phyloP scores from a whole-genome alignment of 2,329 filamentous ascomycete genomes.

The Venturiaceae sp. region DNA sequence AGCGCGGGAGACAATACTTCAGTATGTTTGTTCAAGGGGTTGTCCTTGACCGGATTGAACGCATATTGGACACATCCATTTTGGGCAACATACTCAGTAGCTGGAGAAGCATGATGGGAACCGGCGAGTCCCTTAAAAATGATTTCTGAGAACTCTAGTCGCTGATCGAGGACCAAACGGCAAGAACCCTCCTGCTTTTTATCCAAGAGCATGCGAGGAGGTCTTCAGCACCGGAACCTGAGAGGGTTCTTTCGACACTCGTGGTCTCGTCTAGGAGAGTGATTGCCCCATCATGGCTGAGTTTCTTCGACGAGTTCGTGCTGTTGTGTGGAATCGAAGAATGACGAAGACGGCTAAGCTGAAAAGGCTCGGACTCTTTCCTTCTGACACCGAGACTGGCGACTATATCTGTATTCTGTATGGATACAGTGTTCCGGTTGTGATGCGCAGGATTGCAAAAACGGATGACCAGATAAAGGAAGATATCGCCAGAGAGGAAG shows the following conservation, averaged over 20 bases:
- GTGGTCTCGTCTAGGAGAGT: not conserved
- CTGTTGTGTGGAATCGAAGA: not conserved
- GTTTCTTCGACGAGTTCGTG: not conserved
- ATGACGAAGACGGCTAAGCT: not conserved
- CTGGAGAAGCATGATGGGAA: no score
- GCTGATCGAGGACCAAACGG: no score
- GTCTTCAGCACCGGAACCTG: no score
- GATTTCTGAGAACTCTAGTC: no score
- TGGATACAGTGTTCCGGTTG: slow-evolving; percentile 3
- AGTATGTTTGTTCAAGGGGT: no score
- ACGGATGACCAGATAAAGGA: slow-evolving; percentile 1
- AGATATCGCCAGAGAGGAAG: not conserved
- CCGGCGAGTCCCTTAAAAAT: no score
- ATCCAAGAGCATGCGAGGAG: no score
- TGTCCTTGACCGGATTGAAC: no score
- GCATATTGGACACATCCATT: no score
- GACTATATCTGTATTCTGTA: slow-evolving; percentile 3
- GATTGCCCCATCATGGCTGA: not conserved
- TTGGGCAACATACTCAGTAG: no score
- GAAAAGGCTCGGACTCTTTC: not conserved
- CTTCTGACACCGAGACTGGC: not conserved
- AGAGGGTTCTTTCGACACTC: not conserved
- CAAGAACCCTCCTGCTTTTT: no score
- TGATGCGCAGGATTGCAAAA: not conserved
- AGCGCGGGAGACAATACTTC: no score